Conservation (phyloP, 73 alveolate species). For the Stentor coeruleus region DNA sequence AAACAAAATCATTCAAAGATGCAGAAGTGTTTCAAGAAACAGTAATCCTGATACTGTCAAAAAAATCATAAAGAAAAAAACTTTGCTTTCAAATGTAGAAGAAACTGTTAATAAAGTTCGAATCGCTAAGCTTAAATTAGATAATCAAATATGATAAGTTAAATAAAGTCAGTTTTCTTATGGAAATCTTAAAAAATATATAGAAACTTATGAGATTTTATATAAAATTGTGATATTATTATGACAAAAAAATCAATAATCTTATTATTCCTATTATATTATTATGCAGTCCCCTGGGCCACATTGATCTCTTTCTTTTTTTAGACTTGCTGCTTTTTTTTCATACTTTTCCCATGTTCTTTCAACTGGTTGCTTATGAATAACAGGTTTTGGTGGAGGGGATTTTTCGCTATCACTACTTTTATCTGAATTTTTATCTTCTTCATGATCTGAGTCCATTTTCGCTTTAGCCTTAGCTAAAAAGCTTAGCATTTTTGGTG, state of each 20-base stretch:
- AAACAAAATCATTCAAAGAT: not conserved
- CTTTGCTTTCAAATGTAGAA: not conserved
- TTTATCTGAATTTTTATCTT: not conserved
- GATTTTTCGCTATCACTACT: not conserved
- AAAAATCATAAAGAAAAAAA: not conserved
- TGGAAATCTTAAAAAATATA: not conserved
- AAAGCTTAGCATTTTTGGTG: not conserved
- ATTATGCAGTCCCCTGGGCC: not conserved
- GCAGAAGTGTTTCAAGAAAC: not conserved
- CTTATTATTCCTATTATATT: no score
- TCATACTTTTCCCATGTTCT: conserved; percentile 24
- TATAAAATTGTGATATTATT: not conserved
- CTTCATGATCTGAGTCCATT: not conserved
- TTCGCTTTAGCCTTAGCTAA: not conserved
- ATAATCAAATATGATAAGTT: not conserved
- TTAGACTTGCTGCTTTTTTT: not conserved
- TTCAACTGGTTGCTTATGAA: not conserved
- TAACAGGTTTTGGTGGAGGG: no score
- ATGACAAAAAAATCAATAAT: not conserved
- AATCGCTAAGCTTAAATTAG: not conserved
- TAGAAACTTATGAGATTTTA: not conserved
- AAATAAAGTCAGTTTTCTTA: no score
- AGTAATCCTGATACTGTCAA: not conserved
- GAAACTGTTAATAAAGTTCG: not conserved
- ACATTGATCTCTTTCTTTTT: conserved; percentile 2